phyloP scores from a whole-genome alignment of 768 basidiomycete genomes.

The Sarcomyxa edulis region DNA sequence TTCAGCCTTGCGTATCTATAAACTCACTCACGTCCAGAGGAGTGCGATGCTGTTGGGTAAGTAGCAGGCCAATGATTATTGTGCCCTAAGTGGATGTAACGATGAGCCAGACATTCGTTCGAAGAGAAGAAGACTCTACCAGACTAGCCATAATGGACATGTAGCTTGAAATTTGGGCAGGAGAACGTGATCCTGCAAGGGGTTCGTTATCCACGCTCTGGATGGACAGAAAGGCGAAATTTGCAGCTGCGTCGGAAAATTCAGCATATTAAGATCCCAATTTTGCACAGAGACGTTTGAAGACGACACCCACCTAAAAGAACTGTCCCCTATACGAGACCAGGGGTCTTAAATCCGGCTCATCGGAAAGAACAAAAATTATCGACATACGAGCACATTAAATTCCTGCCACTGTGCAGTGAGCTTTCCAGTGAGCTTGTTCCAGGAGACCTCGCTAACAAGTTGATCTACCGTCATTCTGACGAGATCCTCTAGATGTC shows the following conservation, averaged over 20 bases:
- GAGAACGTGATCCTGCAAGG: slow-evolving; percentile 21
- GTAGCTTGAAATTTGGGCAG: slow-evolving; percentile 46
- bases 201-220: slow-evolving; percentile 33
- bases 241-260: too few species aligned
- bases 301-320: slow-evolving; percentile 51
- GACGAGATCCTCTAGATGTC: slow-evolving; percentile 38
- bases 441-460: slow-evolving; percentile 31
- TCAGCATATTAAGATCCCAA: too few species aligned
- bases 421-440: slow-evolving; percentile 35
- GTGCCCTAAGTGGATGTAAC: too few species aligned
- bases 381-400: slow-evolving; percentile 46
- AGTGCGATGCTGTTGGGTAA: slow-evolving; percentile 40
- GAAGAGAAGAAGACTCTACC: too few species aligned
- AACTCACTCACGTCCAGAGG: slow-evolving; percentile 27
- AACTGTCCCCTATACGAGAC: slow-evolving; percentile 40
- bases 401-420: slow-evolving; percentile 47
- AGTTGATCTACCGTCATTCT: slow-evolving; percentile 45
- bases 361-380: neutral
- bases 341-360: neutral
- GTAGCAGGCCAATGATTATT: slow-evolving; percentile 40
- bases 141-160: slow-evolving; percentile 42
- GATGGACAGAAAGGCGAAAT: slow-evolving; percentile 59
- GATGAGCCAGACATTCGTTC: too few species aligned
- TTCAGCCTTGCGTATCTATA: slow-evolving; percentile 33
- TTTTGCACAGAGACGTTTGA: too few species aligned